Percentiles rank a stretch among this genome's conserved stretches.
Evolutionary conservation across 768 basidiomycete genomes (phyloP).

Genomic region (Lactarius hatsudake): DNA sequence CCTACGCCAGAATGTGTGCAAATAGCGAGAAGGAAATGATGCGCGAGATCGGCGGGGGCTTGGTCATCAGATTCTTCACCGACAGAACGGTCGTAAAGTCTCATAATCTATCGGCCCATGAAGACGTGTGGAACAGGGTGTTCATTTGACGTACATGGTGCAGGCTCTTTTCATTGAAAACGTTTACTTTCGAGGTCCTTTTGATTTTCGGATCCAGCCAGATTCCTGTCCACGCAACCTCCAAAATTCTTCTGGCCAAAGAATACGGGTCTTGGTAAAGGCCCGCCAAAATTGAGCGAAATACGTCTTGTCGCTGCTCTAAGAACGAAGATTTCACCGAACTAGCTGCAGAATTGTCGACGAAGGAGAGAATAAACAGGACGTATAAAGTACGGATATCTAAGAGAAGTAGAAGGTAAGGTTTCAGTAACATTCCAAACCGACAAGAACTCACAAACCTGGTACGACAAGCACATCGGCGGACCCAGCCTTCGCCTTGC

Average conservation of each 20-base stretch:
- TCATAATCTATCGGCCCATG: slow-evolving; percentile 51
- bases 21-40: slow-evolving; percentile 84
- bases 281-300: slow-evolving; percentile 72
- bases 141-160: slow-evolving; percentile 48
- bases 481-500: slow-evolving; percentile 48
- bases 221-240: slow-evolving; percentile 71
- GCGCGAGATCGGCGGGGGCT: slow-evolving; percentile 72
- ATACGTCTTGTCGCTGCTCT: slow-evolving; percentile 64
- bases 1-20: slow-evolving; percentile 80
- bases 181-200: slow-evolving; percentile 62
- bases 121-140: neutral
- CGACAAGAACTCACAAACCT: slow-evolving; percentile 42
- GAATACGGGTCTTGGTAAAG: slow-evolving; percentile 62
- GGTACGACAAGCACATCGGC: slow-evolving; percentile 50
- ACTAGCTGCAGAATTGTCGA: slow-evolving; percentile 46
- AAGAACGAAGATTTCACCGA: slow-evolving; percentile 62
- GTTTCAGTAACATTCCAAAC: slow-evolving; percentile 4
- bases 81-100: slow-evolving; percentile 63
- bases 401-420: slow-evolving; percentile 30
- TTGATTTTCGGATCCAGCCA: slow-evolving; percentile 75
- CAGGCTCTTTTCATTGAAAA: slow-evolving; percentile 68
- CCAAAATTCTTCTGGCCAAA: slow-evolving; percentile 62
- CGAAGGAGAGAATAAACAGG: slow-evolving; percentile 69
- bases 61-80: slow-evolving; percentile 52
- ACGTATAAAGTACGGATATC: slow-evolving; percentile 81